A percentile compares a stretch with the other conserved stretches of the same genome.
phyloP scores from a whole-genome alignment of 306 rosid species.

The Quercus engelmannii region DNA sequence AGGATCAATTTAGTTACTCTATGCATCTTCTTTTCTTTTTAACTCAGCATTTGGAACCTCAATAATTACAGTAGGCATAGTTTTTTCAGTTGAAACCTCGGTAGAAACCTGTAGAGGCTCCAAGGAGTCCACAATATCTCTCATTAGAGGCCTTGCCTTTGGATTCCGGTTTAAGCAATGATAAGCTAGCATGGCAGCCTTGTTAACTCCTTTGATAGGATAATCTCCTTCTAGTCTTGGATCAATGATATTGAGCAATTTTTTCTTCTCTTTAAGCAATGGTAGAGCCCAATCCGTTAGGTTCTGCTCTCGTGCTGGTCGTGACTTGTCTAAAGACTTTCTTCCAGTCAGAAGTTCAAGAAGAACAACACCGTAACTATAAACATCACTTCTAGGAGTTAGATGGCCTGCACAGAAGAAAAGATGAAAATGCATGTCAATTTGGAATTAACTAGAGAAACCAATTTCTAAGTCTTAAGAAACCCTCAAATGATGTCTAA shows the following conservation, averaged over 20 bases:
- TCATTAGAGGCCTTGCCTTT: conserved; percentile 94
- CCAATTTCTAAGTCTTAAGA: not conserved
- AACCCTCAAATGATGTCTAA: not conserved
- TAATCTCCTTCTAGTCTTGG: conserved; percentile 80
- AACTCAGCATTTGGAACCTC: conserved; percentile 41
- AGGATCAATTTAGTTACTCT: conserved; percentile 15
- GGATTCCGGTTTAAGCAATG: conserved; percentile 96
- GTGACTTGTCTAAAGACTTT: conserved; percentile 76
- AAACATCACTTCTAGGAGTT: conserved; percentile 91
- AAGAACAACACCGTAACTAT: conserved; percentile 93
- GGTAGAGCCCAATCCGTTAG: conserved; percentile 96
- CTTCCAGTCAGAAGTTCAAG: conserved; percentile 87
- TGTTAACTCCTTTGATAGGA: conserved; percentile 75
- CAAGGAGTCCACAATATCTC: conserved; percentile 93
- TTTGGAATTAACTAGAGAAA: not conserved
- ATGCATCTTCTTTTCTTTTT: conserved; percentile 36
- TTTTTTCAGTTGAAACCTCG: conserved; percentile 45
- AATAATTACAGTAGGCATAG: conserved; percentile 42
- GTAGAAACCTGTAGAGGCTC: conserved; percentile 69
- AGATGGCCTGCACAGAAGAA: conserved; percentile 69
- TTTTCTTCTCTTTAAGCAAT: conserved; percentile 87
- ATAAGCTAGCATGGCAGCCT: conserved; percentile 86
- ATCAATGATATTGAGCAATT: conserved; percentile 63
- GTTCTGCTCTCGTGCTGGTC: conserved; percentile 87
- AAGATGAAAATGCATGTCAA: not conserved